Percentiles rank a stretch among this genome's conserved stretches.
phyloP scores from a whole-genome alignment of 768 basidiomycete genomes.

The Leccinum rimulosum region DNA sequence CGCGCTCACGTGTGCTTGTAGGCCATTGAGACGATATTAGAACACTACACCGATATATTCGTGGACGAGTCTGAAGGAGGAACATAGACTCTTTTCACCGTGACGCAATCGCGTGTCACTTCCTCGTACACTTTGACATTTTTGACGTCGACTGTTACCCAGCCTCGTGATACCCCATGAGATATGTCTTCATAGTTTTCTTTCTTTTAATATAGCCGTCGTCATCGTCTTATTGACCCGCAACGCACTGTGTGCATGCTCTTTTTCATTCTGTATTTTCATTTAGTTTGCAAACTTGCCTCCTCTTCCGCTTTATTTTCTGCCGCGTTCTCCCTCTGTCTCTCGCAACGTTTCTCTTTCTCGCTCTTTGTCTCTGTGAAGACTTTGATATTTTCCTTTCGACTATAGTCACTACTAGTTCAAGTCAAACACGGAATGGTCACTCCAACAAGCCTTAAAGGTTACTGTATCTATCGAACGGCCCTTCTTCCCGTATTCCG shows the following conservation, averaged over 20 bases:
- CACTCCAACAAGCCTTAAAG: background rate
- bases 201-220: constrained; percentile 12
- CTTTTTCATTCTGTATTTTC: background rate
- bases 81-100: constrained; percentile 14
- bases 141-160: constrained; percentile 23
- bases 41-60: constrained; percentile 95
- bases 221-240: constrained; percentile 2
- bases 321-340: background rate
- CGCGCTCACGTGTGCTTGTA: constrained; percentile 31
- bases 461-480: background rate
- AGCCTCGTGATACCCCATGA: constrained; percentile 26
- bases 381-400: background rate
- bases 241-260: constrained; percentile 2
- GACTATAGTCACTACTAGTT: background rate
- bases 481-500: background rate
- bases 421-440: background rate
- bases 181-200: constrained; percentile 8
- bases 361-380: background rate
- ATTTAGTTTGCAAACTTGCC: background rate
- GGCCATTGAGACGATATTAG: constrained; percentile 94
- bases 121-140: background rate
- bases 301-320: background rate
- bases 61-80: constrained; percentile 75
- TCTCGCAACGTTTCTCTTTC: background rate
- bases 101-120: background rate